Conservation (phyloP, 257 asterid species). For the Oldenlandia corymbosa region DNA sequence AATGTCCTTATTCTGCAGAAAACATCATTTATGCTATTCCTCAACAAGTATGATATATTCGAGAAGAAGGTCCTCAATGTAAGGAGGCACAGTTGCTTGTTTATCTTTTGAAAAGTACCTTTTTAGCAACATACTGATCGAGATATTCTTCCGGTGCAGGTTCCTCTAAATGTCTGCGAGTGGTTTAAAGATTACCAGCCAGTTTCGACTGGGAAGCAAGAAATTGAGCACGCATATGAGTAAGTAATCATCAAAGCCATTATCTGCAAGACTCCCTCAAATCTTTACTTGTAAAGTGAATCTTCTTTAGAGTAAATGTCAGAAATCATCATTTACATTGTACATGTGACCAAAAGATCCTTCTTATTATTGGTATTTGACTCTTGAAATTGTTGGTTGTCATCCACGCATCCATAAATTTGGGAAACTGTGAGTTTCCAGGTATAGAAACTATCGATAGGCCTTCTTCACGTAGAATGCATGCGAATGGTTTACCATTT, state of each 20-base stretch:
- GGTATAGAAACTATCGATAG: too few species aligned
- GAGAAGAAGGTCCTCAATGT: conserved; percentile 92
- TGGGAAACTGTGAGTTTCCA: too few species aligned
- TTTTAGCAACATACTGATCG: conserved; percentile 17
- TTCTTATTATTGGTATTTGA: too few species aligned
- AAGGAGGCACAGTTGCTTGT: conserved; percentile 30
- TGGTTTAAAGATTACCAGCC: conserved; percentile 99
- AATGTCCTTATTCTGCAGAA: conserved; percentile 55
- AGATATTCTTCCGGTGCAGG: conserved; percentile 43
- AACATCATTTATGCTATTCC: conserved; percentile 96
- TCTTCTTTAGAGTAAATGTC: conserved; percentile 1
- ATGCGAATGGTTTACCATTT: too few species aligned
- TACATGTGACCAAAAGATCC: too few species aligned
- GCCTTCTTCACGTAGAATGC: too few species aligned
- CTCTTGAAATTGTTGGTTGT: too few species aligned
- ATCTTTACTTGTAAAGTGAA: conserved; percentile 11
- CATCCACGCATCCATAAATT: too few species aligned
- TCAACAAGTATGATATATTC: conserved; percentile 92
- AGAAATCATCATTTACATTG: too few species aligned
- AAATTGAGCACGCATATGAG: conserved; percentile 97
- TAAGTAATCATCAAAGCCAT: conserved; percentile 32
- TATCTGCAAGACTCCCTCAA: neutral
- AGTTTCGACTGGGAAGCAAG: conserved; percentile 88
- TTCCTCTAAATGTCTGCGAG: conserved; percentile 73
- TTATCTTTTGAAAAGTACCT: conserved; percentile 11